These are phyloP conservation scores for Crassisporium funariophilum DNA, from an alignment of 768 basidiomycete species.

Conservation along the genomic window DNA sequence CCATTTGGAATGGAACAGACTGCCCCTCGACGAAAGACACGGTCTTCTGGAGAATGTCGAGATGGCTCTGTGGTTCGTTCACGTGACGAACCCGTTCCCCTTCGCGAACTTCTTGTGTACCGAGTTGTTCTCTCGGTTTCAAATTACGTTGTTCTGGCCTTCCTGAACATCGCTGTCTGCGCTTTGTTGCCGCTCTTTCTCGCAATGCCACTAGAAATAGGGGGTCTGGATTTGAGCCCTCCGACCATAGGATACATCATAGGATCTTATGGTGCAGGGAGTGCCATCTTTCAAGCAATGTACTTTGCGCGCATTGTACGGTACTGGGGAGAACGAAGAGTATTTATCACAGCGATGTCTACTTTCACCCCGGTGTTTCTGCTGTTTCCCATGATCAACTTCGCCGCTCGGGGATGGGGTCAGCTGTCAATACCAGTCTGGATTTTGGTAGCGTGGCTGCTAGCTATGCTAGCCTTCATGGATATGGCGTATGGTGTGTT, in stretches of 20 bases:
- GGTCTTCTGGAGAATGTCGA: conserved; percentile 17
- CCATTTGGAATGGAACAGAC: conserved; percentile 24
- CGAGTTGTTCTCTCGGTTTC: conserved; percentile 66
- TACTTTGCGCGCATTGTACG: conserved; percentile 44
- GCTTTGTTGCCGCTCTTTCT: conserved; percentile 70
- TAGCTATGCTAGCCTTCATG: conserved; percentile 36
- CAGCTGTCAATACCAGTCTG: conserved; percentile 38
- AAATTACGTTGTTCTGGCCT: conserved; percentile 68
- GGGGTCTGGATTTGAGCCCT: conserved; percentile 66
- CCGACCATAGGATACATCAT: conserved; percentile 62
- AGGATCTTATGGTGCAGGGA: conserved; percentile 40
- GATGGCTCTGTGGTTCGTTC: conserved; percentile 13
- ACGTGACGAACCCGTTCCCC: conserved; percentile 37
- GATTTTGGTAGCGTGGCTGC: conserved; percentile 32
- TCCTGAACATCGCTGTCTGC: conserved; percentile 55
- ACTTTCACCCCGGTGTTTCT: conserved; percentile 39
- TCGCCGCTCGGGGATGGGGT: conserved; percentile 37
- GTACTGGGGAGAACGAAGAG: conserved; percentile 41
- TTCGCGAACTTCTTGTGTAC: conserved; percentile 46
- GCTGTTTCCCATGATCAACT: conserved; percentile 51
- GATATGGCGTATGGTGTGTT: conserved; percentile 49
- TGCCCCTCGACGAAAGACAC: conserved; percentile 22
- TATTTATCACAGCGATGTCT: conserved; percentile 42
- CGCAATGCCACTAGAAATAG: conserved; percentile 65
- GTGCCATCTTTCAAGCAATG: conserved; percentile 44